Percentiles rank a stretch among this genome's conserved stretches.
Evolutionary conservation across 2,329 filamentous ascomycete species (phyloP).

Genomic region (Alternaria triticimaculans): DNA sequence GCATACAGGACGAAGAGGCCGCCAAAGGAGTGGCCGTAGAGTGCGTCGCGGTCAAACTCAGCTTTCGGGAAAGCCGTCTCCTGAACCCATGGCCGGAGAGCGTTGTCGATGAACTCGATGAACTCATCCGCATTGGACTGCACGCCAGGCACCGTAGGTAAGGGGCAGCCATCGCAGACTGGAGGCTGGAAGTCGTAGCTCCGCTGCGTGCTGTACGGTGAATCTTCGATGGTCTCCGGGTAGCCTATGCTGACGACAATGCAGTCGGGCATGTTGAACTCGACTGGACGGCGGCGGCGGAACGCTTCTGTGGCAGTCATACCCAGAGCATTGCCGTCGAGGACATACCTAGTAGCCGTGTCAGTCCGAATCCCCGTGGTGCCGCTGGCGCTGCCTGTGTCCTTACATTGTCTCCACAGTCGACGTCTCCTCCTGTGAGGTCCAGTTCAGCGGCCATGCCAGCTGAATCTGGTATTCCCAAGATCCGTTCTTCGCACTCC

Average conservation of each 20-base stretch:
- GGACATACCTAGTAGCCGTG: slow-evolving; percentile 34
- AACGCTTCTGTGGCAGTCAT: slow-evolving; percentile 38
- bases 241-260: slow-evolving; percentile 44
- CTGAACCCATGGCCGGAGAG: slow-evolving; percentile 48
- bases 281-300: slow-evolving; percentile 39
- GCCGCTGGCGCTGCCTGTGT: background rate
- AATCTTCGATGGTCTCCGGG: slow-evolving; percentile 35
- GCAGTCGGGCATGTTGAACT: slow-evolving; percentile 38
- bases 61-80: slow-evolving; percentile 39
- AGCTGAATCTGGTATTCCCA: slow-evolving; percentile 46
- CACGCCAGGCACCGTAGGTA: slow-evolving; percentile 36
- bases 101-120: slow-evolving; percentile 52
- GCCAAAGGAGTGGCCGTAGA: slow-evolving; percentile 60
- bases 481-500: slow-evolving; percentile 41
- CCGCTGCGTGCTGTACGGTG: slow-evolving; percentile 35
- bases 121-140: slow-evolving; percentile 56
- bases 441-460: slow-evolving; percentile 44
- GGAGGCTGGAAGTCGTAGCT: slow-evolving; percentile 41
- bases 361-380: slow-evolving; percentile 1
- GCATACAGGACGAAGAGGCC: slow-evolving; percentile 57
- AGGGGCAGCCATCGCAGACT: slow-evolving; percentile 36
- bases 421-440: slow-evolving; percentile 25
- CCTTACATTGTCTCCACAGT: slow-evolving; percentile 42
- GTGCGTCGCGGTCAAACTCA: slow-evolving; percentile 48
- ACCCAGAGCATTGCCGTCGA: slow-evolving; percentile 42